Evolutionary conservation across 176 grass and related monocot species (phyloP).

Genomic region (Hyparrhenia diplandra): DNA sequence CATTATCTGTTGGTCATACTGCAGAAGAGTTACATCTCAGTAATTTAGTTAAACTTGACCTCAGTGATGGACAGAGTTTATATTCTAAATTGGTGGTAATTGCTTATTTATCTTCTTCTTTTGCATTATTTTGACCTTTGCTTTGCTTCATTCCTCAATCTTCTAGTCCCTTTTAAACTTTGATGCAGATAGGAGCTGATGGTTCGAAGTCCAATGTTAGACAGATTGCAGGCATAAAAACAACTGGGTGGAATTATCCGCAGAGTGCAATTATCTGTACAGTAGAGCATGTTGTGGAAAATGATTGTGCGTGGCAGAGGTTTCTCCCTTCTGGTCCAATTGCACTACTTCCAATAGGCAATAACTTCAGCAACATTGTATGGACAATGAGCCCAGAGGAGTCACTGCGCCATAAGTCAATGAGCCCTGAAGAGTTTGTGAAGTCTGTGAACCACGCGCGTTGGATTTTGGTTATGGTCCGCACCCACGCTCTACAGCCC

Average conservation of each 20-base stretch:
- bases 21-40: conserved; percentile 33
- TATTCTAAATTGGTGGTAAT: conserved; percentile 95
- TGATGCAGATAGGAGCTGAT: conserved; percentile 81
- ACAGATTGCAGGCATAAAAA: conserved; percentile 70
- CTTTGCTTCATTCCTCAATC: conserved; percentile 8
- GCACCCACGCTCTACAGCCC: conserved; percentile 44
- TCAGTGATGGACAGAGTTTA: conserved; percentile 67
- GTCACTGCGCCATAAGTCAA: conserved; percentile 54
- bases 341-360: conserved; percentile 73
- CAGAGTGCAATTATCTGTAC: conserved; percentile 90
- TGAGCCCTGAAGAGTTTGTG: conserved; percentile 73
- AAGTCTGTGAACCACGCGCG: conserved; percentile 70
- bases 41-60: conserved; percentile 70
- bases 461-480: conserved; percentile 79
- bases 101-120: conserved; percentile 7
- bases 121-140: background rate
- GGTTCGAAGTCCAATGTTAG: conserved; percentile 86
- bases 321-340: conserved; percentile 94
- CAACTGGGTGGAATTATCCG: conserved; percentile 78
- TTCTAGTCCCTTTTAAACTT: background rate
- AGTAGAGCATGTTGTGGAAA: conserved; percentile 64
- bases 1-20: background rate
- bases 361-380: conserved; percentile 94
- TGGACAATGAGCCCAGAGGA: conserved; percentile 95
- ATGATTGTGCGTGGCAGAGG: conserved; percentile 85